Evolutionary conservation across 2,329 filamentous ascomycete species (phyloP).

Genomic region (Botryotinia convoluta): DNA sequence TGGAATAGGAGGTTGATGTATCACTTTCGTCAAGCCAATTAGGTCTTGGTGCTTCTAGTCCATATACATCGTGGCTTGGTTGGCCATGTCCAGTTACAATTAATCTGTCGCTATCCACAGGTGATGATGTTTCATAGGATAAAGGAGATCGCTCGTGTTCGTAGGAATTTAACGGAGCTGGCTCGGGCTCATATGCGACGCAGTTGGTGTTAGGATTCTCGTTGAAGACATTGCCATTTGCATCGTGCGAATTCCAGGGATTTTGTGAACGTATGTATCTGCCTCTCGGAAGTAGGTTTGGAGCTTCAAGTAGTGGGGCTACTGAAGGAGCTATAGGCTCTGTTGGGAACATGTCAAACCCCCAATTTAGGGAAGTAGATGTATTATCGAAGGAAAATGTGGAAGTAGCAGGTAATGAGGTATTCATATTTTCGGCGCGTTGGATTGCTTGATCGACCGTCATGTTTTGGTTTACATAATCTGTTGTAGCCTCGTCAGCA

Average conservation of each 20-base stretch:
- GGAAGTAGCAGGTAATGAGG: slow-evolving; percentile 10
- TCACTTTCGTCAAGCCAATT: slow-evolving; percentile 28
- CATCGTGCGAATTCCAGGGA: slow-evolving; percentile 31
- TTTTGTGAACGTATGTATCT: slow-evolving; percentile 17
- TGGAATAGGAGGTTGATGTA: slow-evolving; percentile 24
- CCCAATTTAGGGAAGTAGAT: slow-evolving; percentile 3
- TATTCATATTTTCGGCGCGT: slow-evolving; percentile 2
- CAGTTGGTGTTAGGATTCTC: slow-evolving; percentile 21
- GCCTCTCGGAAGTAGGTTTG: slow-evolving; percentile 16
- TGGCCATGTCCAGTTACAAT: neutral
- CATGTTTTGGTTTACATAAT: slow-evolving; percentile 17
- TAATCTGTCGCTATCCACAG: neutral
- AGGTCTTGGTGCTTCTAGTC: slow-evolving; percentile 20
- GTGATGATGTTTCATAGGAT: slow-evolving; percentile 42
- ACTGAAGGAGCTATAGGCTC: neutral
- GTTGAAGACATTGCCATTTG: slow-evolving; percentile 24
- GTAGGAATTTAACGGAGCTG: slow-evolving; percentile 61
- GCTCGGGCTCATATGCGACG: slow-evolving; percentile 56
- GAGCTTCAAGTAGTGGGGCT: slow-evolving; percentile 1
- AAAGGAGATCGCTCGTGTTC: slow-evolving; percentile 69
- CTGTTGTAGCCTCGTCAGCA: slow-evolving; percentile 16
- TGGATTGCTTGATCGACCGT: slow-evolving; percentile 12
- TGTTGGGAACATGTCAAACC: neutral
- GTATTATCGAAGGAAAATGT: slow-evolving; percentile 4
- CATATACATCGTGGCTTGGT: slow-evolving; percentile 32